These are phyloP conservation scores for Phaeoacremonium minimum DNA, from an alignment of 2,329 filamentous ascomycete species.

Conservation along the genomic window DNA sequence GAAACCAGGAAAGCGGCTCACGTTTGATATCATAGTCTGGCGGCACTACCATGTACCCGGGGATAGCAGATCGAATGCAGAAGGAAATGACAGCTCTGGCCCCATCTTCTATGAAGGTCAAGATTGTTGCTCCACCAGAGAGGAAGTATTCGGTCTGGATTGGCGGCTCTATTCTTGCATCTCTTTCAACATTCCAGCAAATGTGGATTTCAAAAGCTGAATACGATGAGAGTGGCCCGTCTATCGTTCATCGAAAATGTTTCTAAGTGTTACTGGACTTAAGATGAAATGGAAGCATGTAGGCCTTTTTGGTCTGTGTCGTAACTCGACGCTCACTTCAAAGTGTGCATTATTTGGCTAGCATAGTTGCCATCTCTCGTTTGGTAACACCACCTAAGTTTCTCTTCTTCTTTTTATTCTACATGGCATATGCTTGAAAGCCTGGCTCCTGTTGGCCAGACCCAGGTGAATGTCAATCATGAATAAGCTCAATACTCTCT, in stretches of 20 bases:
- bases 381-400: too few relatives aligned
- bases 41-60: conserved; percentile 99
- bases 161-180: conserved; percentile 99
- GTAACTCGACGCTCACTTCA: too few relatives aligned
- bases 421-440: too few relatives aligned
- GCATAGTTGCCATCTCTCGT: too few relatives aligned
- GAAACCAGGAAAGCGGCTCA: neutral
- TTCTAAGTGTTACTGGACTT: too few relatives aligned
- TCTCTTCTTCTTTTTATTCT: too few relatives aligned
- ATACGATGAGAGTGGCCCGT: conserved; percentile 99
- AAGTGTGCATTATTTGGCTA: too few relatives aligned
- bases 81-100: conserved; percentile 99
- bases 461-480: too few relatives aligned
- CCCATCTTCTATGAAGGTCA: conserved; percentile 99
- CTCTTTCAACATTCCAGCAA: conserved; percentile 99
- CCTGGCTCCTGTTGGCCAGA: too few relatives aligned
- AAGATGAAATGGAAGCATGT: too few relatives aligned
- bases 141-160: conserved; percentile 99
- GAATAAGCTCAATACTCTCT: too few relatives aligned
- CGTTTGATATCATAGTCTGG: conserved; percentile 68
- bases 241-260: conserved; percentile 99
- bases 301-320: too few relatives aligned
- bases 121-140: conserved; percentile 99
- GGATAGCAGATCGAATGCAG: conserved; percentile 99
- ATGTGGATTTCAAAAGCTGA: conserved; percentile 99